Conservation (phyloP, 768 basidiomycete genomes). For the Serendipita sp. region DNA sequence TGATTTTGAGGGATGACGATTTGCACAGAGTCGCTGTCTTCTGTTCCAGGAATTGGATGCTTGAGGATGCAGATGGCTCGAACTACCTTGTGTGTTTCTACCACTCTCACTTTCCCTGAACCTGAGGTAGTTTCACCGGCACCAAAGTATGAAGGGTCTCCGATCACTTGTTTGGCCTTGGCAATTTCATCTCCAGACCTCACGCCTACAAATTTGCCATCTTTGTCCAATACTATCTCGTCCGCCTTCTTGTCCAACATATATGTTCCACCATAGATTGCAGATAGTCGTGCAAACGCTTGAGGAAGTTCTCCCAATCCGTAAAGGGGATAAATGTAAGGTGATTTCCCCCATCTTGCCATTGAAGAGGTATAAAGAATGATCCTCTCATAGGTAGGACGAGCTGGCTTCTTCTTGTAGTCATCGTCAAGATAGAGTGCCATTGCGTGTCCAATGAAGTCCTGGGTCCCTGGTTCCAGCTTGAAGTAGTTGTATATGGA, state of each 20-base stretch:
- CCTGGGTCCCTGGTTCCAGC: slow-evolving; percentile 90
- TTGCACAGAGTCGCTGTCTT: slow-evolving; percentile 86
- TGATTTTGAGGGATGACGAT: slow-evolving; percentile 99
- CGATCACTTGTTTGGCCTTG: slow-evolving; percentile 94
- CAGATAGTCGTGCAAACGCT: slow-evolving; percentile 92
- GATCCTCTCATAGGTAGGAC: slow-evolving; percentile 84
- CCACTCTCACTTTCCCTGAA: slow-evolving; percentile 62
- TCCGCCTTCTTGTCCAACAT: slow-evolving; percentile 97
- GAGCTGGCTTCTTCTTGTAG: slow-evolving; percentile 89
- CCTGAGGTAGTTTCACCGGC: slow-evolving; percentile 41
- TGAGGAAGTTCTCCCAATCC: slow-evolving; percentile 98
- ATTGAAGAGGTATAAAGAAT: slow-evolving; percentile 95
- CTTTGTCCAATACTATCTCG: slow-evolving; percentile 67
- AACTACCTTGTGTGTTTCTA: slow-evolving; percentile 89
- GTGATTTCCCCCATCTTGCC: slow-evolving; percentile 98
- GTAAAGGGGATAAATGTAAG: slow-evolving; percentile 98
- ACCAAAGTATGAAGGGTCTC: slow-evolving; percentile 94
- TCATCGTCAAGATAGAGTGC: slow-evolving; percentile 95
- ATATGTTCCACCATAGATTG: slow-evolving; percentile 98
- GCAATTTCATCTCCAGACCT: slow-evolving; percentile 79
- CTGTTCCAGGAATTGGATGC: slow-evolving; percentile 95
- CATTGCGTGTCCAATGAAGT: slow-evolving; percentile 99
- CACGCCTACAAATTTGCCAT: slow-evolving; percentile 88
- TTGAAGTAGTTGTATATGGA: slow-evolving; percentile 94
- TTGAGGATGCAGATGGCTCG: slow-evolving; percentile 95